Percentiles rank a stretch among this genome's conserved stretches.
Conservation (phyloP, 1,284 basidiomycete species). For the Heterobasidion annosum region DNA sequence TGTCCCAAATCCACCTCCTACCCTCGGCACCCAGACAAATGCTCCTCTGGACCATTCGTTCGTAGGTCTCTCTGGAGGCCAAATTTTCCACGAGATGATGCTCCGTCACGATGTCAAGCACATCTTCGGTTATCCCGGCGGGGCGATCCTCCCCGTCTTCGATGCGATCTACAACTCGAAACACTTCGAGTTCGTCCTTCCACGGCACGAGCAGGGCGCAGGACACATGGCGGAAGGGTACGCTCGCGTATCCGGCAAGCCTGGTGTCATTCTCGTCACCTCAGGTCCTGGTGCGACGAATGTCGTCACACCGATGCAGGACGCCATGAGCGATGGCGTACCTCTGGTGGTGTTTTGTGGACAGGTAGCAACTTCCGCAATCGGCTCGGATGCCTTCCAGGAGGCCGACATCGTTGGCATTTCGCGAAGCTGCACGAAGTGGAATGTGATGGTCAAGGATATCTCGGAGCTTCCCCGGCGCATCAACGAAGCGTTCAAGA, state of each 20-base stretch:
- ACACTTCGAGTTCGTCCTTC: conserved; percentile 94
- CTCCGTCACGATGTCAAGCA: conserved; percentile 93
- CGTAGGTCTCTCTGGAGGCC: conserved; percentile 89
- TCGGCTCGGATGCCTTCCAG: conserved; percentile 97
- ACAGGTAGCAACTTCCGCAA: conserved; percentile 96
- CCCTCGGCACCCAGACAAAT: conserved; percentile 36
- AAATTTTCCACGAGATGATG: conserved; percentile 99
- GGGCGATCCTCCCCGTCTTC: conserved; percentile 97
- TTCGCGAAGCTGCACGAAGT: conserved; percentile 95
- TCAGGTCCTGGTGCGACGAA: conserved; percentile 98
- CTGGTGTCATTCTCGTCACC: conserved; percentile 96
- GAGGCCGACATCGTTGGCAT: conserved; percentile 97
- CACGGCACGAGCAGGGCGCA: conserved; percentile 95
- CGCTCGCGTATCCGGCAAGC: conserved; percentile 94
- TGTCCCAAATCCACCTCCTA: conserved; percentile 30
- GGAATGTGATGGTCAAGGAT: conserved; percentile 99
- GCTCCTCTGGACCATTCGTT: conserved; percentile 69
- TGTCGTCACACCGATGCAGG: conserved; percentile 97
- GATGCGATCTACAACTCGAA: conserved; percentile 97
- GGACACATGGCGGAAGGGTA: conserved; percentile 99
- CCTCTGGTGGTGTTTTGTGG: conserved; percentile 95
- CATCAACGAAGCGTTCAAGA: conserved; percentile 99
- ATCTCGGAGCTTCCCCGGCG: conserved; percentile 90
- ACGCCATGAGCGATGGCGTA: conserved; percentile 91
- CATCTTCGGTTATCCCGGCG: conserved; percentile 96